phyloP scores from a whole-genome alignment of 1,284 basidiomycete genomes.

The Marasmius fiardii region DNA sequence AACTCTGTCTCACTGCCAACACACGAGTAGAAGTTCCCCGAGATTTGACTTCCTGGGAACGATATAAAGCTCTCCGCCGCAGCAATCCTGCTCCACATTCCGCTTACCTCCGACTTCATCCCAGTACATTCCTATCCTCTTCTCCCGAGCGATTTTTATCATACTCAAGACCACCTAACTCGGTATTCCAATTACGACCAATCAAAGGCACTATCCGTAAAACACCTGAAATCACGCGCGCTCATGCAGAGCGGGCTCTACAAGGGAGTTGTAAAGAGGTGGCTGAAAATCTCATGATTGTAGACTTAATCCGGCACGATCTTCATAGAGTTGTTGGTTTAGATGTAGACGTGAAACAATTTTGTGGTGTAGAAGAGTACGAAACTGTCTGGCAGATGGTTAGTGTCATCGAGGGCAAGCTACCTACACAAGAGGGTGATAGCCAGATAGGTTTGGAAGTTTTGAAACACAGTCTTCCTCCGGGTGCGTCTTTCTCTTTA shows the following conservation, averaged over 20 bases:
- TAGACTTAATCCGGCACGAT: constrained; percentile 94
- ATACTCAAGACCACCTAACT: constrained; percentile 63
- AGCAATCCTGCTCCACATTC: constrained; percentile 93
- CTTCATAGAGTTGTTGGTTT: constrained; percentile 76
- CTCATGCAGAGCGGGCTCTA: constrained; percentile 62
- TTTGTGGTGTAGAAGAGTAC: constrained; percentile 91
- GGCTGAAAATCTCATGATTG: constrained; percentile 98
- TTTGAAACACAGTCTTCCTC: constrained; percentile 79
- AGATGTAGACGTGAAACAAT: constrained; percentile 78
- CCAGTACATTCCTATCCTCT: constrained; percentile 68
- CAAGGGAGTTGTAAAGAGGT: constrained; percentile 86
- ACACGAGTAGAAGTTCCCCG: constrained; percentile 49
- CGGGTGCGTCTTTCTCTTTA: constrained; percentile 49
- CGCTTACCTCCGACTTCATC: constrained; percentile 74
- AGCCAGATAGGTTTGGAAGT: constrained; percentile 74
- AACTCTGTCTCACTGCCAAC: constrained; percentile 88
- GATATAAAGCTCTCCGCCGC: constrained; percentile 68
- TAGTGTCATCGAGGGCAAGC: constrained; percentile 82
- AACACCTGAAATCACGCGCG: constrained; percentile 56
- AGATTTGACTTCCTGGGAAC: constrained; percentile 63
- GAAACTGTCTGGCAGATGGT: constrained; percentile 96
- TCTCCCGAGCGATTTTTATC: constrained; percentile 94
- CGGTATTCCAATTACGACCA: constrained; percentile 82
- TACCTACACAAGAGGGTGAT: constrained; percentile 33
- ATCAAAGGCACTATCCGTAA: constrained; percentile 93